Conservation (phyloP, 179 eudicot species). For the Beta corolliflora region DNA sequence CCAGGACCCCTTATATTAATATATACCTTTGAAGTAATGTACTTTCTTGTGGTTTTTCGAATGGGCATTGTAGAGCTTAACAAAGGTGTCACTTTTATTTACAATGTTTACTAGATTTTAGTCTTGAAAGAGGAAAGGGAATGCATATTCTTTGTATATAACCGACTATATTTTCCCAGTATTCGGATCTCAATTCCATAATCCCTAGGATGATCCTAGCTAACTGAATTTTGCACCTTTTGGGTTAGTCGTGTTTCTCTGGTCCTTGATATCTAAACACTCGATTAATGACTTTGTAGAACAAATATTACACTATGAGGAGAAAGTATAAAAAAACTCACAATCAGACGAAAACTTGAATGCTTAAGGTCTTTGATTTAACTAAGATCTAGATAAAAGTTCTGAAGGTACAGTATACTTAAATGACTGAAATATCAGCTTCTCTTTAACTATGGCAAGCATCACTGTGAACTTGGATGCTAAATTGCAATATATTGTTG, state of each 20-base stretch:
- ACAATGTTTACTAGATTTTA: background rate
- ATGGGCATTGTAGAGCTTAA: background rate
- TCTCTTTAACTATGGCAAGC: background rate
- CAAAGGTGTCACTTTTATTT: background rate
- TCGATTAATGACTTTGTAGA: background rate
- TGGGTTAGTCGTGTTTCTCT: background rate
- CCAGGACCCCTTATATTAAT: background rate
- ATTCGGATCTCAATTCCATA: background rate
- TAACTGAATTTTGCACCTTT: background rate
- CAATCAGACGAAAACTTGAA: background rate
- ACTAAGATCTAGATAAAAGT: background rate
- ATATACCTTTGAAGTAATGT: conserved; percentile 1
- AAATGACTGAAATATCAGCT: background rate
- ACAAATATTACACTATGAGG: no score
- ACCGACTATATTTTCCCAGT: background rate
- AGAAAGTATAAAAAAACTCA: background rate
- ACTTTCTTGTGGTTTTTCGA: background rate
- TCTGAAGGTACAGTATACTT: background rate
- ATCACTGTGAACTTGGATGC: background rate
- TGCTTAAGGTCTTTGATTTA: background rate
- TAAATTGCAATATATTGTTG: background rate
- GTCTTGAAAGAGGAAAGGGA: background rate
- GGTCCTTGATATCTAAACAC: background rate
- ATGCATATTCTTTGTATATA: background rate
- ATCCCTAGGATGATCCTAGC: conserved; percentile 6